These are phyloP conservation scores for Chrysoporthe deuterocubensis DNA, from an alignment of 2,329 filamentous ascomycete genomes.

Conservation along the genomic window DNA sequence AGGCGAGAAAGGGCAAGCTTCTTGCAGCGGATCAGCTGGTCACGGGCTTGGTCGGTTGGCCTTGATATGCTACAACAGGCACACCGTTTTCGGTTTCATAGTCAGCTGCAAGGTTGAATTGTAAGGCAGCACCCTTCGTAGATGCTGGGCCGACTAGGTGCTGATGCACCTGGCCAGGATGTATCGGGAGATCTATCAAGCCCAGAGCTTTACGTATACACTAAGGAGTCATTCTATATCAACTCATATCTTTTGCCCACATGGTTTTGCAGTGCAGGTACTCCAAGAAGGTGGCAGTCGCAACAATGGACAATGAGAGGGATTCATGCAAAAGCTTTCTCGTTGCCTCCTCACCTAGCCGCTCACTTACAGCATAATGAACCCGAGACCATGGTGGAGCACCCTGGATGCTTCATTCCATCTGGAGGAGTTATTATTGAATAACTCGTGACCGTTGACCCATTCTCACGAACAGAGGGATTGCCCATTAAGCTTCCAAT, in stretches of 20 bases:
- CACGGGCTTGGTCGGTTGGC: constrained; percentile 20
- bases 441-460: too few species aligned
- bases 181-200: background rate
- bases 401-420: background rate
- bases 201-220: background rate
- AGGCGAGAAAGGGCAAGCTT: constrained; percentile 29
- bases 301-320: background rate
- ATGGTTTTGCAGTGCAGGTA: too few species aligned
- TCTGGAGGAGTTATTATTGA: background rate
- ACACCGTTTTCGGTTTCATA: too few species aligned
- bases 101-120: too few species aligned
- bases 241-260: background rate
- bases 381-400: background rate
- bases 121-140: too few species aligned
- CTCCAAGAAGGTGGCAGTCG: background rate
- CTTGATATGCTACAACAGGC: background rate
- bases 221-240: background rate
- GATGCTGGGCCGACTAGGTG: too few species aligned
- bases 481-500: too few species aligned
- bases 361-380: background rate
- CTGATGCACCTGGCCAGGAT: background rate
- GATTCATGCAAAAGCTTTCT: background rate
- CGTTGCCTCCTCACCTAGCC: background rate
- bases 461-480: too few species aligned
- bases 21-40: constrained; percentile 1